Percentiles rank a stretch among this genome's conserved stretches.
phyloP scores from a whole-genome alignment of 805 yeast genomes.

The Lachancea dasiensis region DNA sequence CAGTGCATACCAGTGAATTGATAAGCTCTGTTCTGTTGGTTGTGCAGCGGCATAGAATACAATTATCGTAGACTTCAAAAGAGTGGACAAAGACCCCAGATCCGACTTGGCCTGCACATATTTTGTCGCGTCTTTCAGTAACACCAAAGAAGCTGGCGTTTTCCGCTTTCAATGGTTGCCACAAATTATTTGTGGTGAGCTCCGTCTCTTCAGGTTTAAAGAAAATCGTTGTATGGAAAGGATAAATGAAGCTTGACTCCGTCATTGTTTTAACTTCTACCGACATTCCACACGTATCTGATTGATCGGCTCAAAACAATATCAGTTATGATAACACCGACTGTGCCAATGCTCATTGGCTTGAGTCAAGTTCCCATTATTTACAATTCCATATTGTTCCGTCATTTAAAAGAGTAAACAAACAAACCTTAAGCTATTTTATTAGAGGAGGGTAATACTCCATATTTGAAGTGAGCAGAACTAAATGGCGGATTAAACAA shows the following conservation, averaged over 20 bases:
- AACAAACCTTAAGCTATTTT: no score
- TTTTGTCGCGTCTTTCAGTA: background rate
- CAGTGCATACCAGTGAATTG: background rate
- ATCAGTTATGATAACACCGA: no score
- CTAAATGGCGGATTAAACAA: no score
- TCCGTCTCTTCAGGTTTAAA: conserved; percentile 5
- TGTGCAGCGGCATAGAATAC: conserved; percentile 1
- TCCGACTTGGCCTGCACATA: background rate
- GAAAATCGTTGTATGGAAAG: conserved; percentile 3
- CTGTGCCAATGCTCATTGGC: no score
- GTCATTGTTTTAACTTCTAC: background rate
- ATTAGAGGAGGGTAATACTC: no score
- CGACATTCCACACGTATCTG: background rate
- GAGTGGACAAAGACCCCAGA: background rate
- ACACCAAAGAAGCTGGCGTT: background rate
- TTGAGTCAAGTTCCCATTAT: no score
- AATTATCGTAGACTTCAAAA: background rate
- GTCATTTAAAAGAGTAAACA: no score
- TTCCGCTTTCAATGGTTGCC: conserved; percentile 4
- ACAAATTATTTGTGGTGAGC: conserved; percentile 1
- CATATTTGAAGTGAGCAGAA: no score
- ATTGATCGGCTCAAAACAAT: background rate
- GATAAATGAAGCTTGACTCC: background rate
- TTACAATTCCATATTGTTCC: no score
- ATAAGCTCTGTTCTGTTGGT: background rate